Percentiles rank a stretch among this genome's conserved stretches.
phyloP scores from a whole-genome alignment of 2,329 filamentous ascomycete genomes.

The Juglanconis juglandina region DNA sequence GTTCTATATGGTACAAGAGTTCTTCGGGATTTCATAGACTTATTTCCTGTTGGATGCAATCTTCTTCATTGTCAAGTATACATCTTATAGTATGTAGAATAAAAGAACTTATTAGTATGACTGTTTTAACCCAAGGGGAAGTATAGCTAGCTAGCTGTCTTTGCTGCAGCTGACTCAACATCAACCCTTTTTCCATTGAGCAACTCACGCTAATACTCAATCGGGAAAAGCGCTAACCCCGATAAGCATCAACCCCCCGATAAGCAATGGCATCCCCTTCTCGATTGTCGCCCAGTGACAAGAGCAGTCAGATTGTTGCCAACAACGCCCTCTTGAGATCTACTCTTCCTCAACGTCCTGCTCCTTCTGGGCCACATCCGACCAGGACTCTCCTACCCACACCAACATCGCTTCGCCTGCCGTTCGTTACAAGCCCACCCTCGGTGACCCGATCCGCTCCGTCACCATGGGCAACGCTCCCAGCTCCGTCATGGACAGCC shows the following conservation, averaged over 20 bases:
- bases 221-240: not conserved
- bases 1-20: too few relatives aligned
- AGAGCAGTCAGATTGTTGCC: not conserved
- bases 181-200: not conserved
- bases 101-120: not conserved
- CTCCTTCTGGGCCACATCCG: too few relatives aligned
- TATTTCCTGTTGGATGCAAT: not conserved
- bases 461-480: conserved; percentile 63
- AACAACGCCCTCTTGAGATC: too few relatives aligned
- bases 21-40: too few relatives aligned
- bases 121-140: not conserved
- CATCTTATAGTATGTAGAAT: not conserved
- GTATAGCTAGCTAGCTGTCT: not conserved
- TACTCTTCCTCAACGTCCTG: too few relatives aligned
- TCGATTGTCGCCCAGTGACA: not conserved
- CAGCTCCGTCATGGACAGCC: conserved; percentile 82
- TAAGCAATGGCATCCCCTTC: not conserved
- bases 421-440: not conserved
- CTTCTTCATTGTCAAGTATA: not conserved
- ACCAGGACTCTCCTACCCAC: not conserved
- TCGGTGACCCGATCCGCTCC: not conserved
- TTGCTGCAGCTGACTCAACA: not conserved
- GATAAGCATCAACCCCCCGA: not conserved
- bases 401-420: not conserved
- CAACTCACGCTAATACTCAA: not conserved